Evolutionary conservation across 352 stramenopile genomes (phyloP).

Genomic region (Pythium brassicae): DNA sequence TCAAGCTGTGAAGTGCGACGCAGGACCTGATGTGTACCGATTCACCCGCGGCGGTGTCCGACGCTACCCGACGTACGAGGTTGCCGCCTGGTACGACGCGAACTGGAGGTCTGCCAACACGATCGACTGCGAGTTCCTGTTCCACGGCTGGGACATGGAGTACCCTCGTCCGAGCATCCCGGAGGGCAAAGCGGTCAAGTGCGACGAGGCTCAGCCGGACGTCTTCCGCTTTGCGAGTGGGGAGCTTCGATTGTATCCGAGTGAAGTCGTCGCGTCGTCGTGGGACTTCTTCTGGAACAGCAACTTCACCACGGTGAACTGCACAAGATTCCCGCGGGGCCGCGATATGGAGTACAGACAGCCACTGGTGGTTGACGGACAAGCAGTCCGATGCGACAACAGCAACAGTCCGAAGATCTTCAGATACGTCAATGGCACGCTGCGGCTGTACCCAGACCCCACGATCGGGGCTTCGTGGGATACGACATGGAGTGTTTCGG

Average conservation of each 20-base stretch:
- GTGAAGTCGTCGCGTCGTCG: constrained; percentile 13
- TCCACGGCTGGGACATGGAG: constrained; percentile 14
- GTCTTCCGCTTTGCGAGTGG: constrained; percentile 18
- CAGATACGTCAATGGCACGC: constrained; percentile 2
- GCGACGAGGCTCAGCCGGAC: neutral
- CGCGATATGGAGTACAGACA: constrained; percentile 12
- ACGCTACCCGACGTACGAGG: constrained; percentile 14
- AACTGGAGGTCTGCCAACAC: constrained; percentile 10
- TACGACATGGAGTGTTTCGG: constrained; percentile 1
- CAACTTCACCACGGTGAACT: constrained; percentile 16
- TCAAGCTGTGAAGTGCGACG: constrained; percentile 4
- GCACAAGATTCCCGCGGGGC: constrained; percentile 10
- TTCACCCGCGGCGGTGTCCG: constrained; percentile 7
- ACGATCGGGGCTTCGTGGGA: constrained; percentile 20
- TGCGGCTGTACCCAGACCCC: constrained; percentile 15
- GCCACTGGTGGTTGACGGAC: constrained; percentile 8
- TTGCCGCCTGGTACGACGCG: constrained; percentile 19
- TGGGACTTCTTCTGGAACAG: constrained; percentile 19
- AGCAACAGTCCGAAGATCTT: constrained; percentile 4
- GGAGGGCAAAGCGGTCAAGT: constrained; percentile 19
- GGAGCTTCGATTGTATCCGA: constrained; percentile 18
- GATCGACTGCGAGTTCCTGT: constrained; percentile 18
- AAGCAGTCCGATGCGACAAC: constrained; percentile 10
- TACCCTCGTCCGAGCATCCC: constrained; percentile 9
- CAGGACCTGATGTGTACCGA: constrained; percentile 9